Evolutionary conservation across 2,329 filamentous ascomycete genomes (phyloP).

Genomic region (Alternaria tenuissima): DNA sequence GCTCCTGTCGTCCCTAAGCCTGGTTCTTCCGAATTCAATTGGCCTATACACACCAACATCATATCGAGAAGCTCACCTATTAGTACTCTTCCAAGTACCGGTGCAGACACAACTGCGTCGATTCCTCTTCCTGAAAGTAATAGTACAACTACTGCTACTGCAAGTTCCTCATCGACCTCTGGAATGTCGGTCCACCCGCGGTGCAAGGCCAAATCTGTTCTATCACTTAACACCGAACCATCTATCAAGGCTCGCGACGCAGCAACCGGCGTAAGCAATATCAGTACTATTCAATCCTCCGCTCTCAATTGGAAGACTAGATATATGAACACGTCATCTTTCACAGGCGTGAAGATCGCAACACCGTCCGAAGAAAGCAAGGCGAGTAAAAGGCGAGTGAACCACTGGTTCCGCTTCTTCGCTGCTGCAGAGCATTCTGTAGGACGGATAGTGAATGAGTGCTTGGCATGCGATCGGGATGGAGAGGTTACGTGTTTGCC

Average conservation of each 20-base stretch:
- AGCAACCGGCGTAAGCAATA: background rate
- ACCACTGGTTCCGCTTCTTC: background rate
- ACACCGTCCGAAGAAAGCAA: background rate
- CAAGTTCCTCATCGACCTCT: background rate
- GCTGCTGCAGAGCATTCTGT: background rate
- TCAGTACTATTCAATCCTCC: background rate
- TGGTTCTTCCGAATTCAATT: background rate
- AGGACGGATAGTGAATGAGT: background rate
- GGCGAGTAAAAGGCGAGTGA: background rate
- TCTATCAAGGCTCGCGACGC: background rate
- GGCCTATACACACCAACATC: background rate
- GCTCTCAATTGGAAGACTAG: background rate
- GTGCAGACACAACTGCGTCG: background rate
- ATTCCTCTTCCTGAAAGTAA: background rate
- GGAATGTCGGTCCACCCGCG: background rate
- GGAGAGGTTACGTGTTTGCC: slow-evolving; percentile 7
- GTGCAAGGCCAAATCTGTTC: background rate
- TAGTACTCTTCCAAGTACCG: background rate
- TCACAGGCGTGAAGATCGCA: background rate
- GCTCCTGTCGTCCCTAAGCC: background rate
- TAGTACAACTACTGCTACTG: background rate
- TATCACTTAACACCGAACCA: background rate
- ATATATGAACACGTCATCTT: background rate
- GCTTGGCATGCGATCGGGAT: slow-evolving; percentile 1
- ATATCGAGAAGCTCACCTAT: background rate